Evolutionary conservation across 1,284 basidiomycete genomes (phyloP).

Genomic region (Chalciporus piperatoides): DNA sequence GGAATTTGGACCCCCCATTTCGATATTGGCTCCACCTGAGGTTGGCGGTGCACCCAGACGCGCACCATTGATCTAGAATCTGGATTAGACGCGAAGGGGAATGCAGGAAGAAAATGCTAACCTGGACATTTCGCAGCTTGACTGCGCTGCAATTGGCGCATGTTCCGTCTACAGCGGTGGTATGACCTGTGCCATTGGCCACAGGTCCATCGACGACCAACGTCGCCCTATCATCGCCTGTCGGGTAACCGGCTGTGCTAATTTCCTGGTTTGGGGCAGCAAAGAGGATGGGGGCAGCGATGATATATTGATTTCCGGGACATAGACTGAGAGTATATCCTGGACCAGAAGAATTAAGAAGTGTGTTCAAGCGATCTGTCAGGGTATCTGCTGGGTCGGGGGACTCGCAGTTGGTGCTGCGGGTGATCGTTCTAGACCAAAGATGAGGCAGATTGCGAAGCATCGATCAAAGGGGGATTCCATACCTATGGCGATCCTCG

Average conservation of each 20-base stretch:
- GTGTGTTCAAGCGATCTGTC: constrained; percentile 64
- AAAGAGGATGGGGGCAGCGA: constrained; percentile 64
- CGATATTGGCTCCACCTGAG: constrained; percentile 69
- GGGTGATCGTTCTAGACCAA: constrained; percentile 8
- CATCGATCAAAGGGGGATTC: background rate
- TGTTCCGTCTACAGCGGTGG: constrained; percentile 66
- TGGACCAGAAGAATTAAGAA: constrained; percentile 60
- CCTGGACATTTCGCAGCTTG: constrained; percentile 69
- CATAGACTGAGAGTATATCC: constrained; percentile 68
- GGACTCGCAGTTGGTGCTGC: constrained; percentile 41
- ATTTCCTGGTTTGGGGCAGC: constrained; percentile 71
- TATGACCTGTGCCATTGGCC: constrained; percentile 55
- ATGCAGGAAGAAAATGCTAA: constrained; percentile 29
- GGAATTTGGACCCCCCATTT: constrained; percentile 69
- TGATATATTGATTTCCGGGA: constrained; percentile 54
- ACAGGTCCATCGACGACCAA: constrained; percentile 57
- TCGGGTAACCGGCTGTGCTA: constrained; percentile 71
- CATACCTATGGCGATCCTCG: constrained; percentile 7
- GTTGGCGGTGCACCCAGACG: constrained; percentile 49
- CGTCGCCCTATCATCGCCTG: constrained; percentile 48
- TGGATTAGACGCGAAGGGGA: constrained; percentile 27
- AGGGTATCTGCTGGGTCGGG: constrained; percentile 60
- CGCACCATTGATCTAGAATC: constrained; percentile 60
- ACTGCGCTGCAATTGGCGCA: constrained; percentile 56
- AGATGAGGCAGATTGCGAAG: constrained; percentile 7